Evolutionary conservation across 2,329 filamentous ascomycete genomes (phyloP).

Genomic region (Fusarium anthophilum): DNA sequence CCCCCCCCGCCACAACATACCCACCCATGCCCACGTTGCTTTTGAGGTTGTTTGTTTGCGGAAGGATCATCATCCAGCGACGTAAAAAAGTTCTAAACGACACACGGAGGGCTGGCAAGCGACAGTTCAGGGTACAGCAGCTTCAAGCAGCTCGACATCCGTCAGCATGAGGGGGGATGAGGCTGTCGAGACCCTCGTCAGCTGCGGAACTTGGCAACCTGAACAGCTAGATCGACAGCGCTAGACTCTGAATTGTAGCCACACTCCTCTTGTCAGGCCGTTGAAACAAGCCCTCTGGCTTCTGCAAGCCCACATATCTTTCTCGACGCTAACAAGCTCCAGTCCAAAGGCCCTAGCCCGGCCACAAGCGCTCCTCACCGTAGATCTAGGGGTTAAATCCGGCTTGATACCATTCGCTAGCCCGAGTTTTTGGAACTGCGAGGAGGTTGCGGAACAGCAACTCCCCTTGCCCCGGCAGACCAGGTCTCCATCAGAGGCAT

Average conservation of each 20-base stretch:
- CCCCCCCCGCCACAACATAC: too few species aligned
- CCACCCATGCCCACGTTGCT: conserved; percentile 29
- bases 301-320: conserved; percentile 19
- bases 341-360: conserved; percentile 32
- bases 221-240: conserved; percentile 9
- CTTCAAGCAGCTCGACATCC: not conserved
- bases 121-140: not conserved
- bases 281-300: conserved; percentile 31
- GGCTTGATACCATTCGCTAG: conserved; percentile 33
- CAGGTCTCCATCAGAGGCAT: conserved; percentile 23
- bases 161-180: not conserved
- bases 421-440: conserved; percentile 36
- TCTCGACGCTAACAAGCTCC: conserved; percentile 12
- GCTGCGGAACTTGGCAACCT: not conserved
- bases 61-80: conserved; percentile 16
- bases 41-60: conserved; percentile 15
- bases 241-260: conserved; percentile 26
- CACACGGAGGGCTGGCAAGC: not conserved
- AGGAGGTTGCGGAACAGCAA: conserved; percentile 27
- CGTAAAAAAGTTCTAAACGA: conserved; percentile 1
- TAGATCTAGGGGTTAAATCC: conserved; percentile 37
- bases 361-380: conserved; percentile 34
- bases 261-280: conserved; percentile 29
- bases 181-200: not conserved
- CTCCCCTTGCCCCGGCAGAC: conserved; percentile 33